Percentiles rank a stretch among this genome's conserved stretches.
Evolutionary conservation across 768 basidiomycete species (phyloP).

Genomic region (Daedalea quercina): DNA sequence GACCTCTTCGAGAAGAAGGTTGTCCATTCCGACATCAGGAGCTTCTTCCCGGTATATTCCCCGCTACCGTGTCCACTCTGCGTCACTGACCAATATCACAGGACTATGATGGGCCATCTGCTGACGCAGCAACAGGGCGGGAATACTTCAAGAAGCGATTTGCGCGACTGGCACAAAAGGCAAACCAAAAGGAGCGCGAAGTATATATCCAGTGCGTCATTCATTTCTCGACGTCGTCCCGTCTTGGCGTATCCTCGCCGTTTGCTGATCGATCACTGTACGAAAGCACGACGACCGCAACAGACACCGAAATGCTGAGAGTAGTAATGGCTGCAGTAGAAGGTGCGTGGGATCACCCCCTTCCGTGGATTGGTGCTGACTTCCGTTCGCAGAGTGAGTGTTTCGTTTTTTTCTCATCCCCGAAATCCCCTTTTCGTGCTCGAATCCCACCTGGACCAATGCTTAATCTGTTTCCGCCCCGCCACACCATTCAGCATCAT

Average conservation of each 20-base stretch:
- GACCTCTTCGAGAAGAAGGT: slow-evolving; percentile 90
- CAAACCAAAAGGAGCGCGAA: slow-evolving; percentile 81
- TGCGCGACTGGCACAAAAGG: slow-evolving; percentile 74
- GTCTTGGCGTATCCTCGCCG: too few species aligned
- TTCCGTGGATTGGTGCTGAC: slow-evolving; percentile 6
- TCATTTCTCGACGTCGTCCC: too few species aligned
- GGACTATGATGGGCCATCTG: slow-evolving; percentile 81
- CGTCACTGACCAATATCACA: slow-evolving; percentile 19
- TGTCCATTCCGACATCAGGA: slow-evolving; percentile 72
- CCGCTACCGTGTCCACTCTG: not conserved
- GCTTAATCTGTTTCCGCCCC: slow-evolving; percentile 12
- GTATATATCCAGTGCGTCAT: slow-evolving; percentile 88
- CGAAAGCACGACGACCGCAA: slow-evolving; percentile 78
- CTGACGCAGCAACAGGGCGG: slow-evolving; percentile 67
- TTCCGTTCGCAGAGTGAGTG: slow-evolving; percentile 59
- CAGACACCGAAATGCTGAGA: slow-evolving; percentile 80
- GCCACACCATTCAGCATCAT: slow-evolving; percentile 49
- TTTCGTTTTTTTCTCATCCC: slow-evolving; percentile 17
- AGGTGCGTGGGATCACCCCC: slow-evolving; percentile 47
- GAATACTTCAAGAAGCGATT: slow-evolving; percentile 91
- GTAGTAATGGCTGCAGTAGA: slow-evolving; percentile 96
- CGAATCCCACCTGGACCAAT: slow-evolving; percentile 12
- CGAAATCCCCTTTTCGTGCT: slow-evolving; percentile 20
- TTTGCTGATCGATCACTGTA: slow-evolving; percentile 6
- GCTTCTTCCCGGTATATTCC: slow-evolving; percentile 75